Conservation (phyloP, 106 monocot genomes). For the Platanthera guangdongensis region DNA sequence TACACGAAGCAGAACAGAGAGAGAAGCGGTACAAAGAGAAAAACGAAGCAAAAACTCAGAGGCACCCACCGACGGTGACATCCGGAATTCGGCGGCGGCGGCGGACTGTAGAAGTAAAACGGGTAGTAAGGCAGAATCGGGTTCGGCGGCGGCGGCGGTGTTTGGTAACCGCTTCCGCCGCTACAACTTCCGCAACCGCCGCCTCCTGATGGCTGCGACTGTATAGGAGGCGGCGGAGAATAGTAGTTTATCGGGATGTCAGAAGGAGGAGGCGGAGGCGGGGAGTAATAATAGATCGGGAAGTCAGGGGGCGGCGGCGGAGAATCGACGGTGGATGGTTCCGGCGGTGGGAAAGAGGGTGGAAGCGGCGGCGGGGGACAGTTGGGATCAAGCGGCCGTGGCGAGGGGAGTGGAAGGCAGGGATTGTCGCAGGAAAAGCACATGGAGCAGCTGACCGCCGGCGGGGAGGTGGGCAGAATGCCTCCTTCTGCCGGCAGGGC, state of each 20-base stretch:
- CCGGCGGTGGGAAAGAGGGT: slow-evolving; percentile 18
- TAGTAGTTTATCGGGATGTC: slow-evolving; percentile 1
- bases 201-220: not conserved
- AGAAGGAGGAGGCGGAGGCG: slow-evolving; percentile 11
- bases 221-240: slow-evolving; percentile 1
- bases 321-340: slow-evolving; percentile 4
- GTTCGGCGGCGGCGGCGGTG: slow-evolving; percentile 23
- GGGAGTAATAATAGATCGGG: slow-evolving; percentile 10
- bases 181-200: not conserved
- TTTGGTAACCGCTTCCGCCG: not conserved
- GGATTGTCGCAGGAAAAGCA: slow-evolving; percentile 22
- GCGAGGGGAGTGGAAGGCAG: slow-evolving; percentile 16
- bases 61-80: not conserved
- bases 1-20: not conserved
- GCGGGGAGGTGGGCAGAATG: not conserved
- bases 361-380: slow-evolving; percentile 47
- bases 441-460: slow-evolving; percentile 14
- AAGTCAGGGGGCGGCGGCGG: slow-evolving; percentile 23
- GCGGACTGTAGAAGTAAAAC: slow-evolving; percentile 17
- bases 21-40: not conserved
- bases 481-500: not conserved
- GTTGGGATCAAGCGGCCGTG: slow-evolving; percentile 13
- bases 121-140: slow-evolving; percentile 23
- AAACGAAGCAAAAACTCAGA: not conserved
- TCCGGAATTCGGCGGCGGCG: not conserved